Evolutionary conservation across 352 stramenopile genomes (phyloP).

Genomic region (Pythium grandisporangium): DNA sequence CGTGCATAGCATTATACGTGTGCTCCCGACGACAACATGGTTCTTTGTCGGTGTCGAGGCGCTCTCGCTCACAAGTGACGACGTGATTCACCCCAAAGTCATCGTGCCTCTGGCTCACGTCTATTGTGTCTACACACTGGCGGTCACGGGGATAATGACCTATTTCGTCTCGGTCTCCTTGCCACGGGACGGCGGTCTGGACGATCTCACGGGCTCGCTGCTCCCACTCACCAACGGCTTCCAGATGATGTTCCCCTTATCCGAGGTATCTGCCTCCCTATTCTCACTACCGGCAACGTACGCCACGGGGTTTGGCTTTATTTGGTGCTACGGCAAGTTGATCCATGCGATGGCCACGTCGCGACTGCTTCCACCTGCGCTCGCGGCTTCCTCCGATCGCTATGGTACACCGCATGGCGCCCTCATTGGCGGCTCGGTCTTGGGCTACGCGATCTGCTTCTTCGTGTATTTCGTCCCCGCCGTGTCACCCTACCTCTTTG

Average conservation of each 20-base stretch:
- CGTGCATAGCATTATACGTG: conserved; percentile 6
- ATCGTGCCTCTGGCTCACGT: conserved; percentile 13
- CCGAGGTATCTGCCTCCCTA: conserved; percentile 1
- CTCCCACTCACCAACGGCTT: conserved; percentile 11
- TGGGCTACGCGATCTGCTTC: conserved; percentile 4
- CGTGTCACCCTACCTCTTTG: conserved; percentile 3
- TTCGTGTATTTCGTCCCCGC: conserved; percentile 2
- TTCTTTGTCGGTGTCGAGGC: conserved; percentile 18
- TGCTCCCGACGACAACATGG: conserved; percentile 13
- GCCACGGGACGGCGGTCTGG: conserved; percentile 1
- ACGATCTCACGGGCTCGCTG: not conserved
- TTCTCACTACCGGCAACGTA: conserved; percentile 13
- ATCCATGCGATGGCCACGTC: conserved; percentile 2
- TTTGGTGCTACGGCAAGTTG: conserved; percentile 10
- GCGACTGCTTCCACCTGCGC: not conserved
- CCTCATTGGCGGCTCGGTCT: conserved; percentile 1
- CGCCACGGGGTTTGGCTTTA: conserved; percentile 11
- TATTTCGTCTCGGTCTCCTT: conserved; percentile 11
- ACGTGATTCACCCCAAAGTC: conserved; percentile 1
- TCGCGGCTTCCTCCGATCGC: not conserved
- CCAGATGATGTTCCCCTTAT: conserved; percentile 1
- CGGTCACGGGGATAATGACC: conserved; percentile 3
- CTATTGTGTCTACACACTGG: conserved; percentile 3
- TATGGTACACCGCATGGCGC: conserved; percentile 6
- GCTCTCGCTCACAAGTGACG: conserved; percentile 8